Percentiles rank a stretch among this genome's conserved stretches.
phyloP scores from a whole-genome alignment of 1,139 yeast genomes.

The Yamadazyma conglobata region DNA sequence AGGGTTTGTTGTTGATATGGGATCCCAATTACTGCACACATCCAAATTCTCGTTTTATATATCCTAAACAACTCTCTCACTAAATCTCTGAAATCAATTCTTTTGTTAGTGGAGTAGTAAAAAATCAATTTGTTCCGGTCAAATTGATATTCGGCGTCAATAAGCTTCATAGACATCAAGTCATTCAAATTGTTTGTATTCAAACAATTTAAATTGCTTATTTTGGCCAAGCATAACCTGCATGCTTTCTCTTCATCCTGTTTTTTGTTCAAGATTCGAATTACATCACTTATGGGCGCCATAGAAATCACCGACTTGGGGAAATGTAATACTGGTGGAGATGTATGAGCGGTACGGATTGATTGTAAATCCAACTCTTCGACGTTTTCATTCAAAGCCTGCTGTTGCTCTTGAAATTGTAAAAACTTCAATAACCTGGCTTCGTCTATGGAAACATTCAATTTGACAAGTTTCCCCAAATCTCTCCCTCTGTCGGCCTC shows the following conservation, averaged over 20 bases:
- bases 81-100: constrained; percentile 90
- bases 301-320: constrained; percentile 76
- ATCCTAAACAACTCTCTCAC: constrained; percentile 89
- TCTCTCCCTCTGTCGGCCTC: constrained; percentile 98
- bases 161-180: constrained; percentile 35
- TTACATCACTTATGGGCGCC: constrained; percentile 61
- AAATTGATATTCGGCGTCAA: constrained; percentile 92
- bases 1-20: constrained; percentile 17
- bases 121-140: constrained; percentile 92
- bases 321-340: constrained; percentile 40
- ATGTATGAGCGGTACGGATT: constrained; percentile 9
- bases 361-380: constrained; percentile 20
- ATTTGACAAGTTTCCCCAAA: constrained; percentile 72
- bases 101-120: constrained; percentile 68
- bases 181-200: constrained; percentile 9
- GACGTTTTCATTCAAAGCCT: constrained; percentile 35
- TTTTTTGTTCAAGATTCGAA: constrained; percentile 55
- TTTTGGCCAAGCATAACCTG: constrained; percentile 57
- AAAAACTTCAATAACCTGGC: constrained; percentile 51
- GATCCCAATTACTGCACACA: constrained; percentile 71
- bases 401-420: constrained; percentile 57
- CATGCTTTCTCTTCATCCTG: constrained; percentile 76
- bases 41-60: constrained; percentile 96
- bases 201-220: constrained; percentile 34
- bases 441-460: constrained; percentile 66